phyloP scores from a whole-genome alignment of 768 basidiomycete species.

The Hemileccinum impolitum region DNA sequence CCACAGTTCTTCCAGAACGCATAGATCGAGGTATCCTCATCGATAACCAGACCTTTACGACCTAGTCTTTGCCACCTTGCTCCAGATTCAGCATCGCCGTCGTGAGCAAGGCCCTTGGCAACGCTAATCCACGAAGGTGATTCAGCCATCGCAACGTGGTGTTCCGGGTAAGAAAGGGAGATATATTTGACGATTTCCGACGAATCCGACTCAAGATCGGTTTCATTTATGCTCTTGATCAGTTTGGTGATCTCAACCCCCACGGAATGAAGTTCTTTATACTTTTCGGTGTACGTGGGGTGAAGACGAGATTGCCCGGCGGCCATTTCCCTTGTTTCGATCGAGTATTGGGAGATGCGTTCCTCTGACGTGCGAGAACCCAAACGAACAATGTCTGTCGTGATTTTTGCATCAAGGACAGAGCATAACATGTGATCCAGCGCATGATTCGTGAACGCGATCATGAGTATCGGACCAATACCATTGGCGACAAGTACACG shows the following conservation, averaged over 20 bases:
- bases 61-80: slow-evolving; percentile 37
- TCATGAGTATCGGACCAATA: slow-evolving; percentile 51
- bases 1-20: slow-evolving; percentile 47
- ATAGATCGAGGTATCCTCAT: slow-evolving; percentile 36
- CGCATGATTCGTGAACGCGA: slow-evolving; percentile 77
- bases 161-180: slow-evolving; percentile 44
- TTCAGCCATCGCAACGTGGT: slow-evolving; percentile 36
- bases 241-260: slow-evolving; percentile 46
- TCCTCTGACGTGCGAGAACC: slow-evolving; percentile 65
- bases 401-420: slow-evolving; percentile 64
- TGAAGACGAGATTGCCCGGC: slow-evolving; percentile 42
- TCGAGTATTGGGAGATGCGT: slow-evolving; percentile 54
- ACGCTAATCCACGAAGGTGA: slow-evolving; percentile 50
- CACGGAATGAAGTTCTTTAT: slow-evolving; percentile 39
- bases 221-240: slow-evolving; percentile 40
- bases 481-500: slow-evolving; percentile 57
- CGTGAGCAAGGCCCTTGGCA: slow-evolving; percentile 16
- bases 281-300: slow-evolving; percentile 32
- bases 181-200: slow-evolving; percentile 43
- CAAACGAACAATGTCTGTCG: slow-evolving; percentile 59
- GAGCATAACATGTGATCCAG: slow-evolving; percentile 68
- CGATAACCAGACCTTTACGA: slow-evolving; percentile 16
- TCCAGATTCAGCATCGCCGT: slow-evolving; percentile 13
- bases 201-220: slow-evolving; percentile 33
- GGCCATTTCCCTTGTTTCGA: slow-evolving; percentile 54